Evolutionary conservation across 208 protist species (phyloP).

Genomic region (Jaenimonas drosophilae): DNA sequence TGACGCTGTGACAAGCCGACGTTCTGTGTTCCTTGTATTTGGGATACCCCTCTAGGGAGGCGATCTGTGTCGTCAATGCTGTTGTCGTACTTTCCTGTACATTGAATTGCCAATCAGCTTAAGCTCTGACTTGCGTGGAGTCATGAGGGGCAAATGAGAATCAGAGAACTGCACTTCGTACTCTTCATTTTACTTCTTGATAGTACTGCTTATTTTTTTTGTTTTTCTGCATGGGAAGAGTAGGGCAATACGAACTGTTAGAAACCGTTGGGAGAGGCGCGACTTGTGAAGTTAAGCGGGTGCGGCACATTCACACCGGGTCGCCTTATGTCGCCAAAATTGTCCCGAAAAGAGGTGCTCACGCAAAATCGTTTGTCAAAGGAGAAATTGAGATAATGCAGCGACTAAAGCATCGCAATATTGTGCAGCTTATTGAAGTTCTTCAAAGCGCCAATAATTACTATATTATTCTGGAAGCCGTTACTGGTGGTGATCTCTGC

Average conservation of each 20-base stretch:
- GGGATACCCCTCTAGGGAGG: too few species aligned
- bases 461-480: slow-evolving; percentile 84
- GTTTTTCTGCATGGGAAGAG: slow-evolving; percentile 34
- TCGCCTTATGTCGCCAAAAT: slow-evolving; percentile 77
- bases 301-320: slow-evolving; percentile 53
- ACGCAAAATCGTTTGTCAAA: too few species aligned
- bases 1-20: slow-evolving; percentile 1
- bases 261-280: slow-evolving; percentile 65
- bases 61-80: too few species aligned
- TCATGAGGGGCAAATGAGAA: background rate
- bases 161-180: background rate
- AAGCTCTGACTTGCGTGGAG: too few species aligned
- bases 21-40: too few species aligned
- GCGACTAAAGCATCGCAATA: slow-evolving; percentile 67
- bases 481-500: slow-evolving; percentile 78
- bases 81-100: too few species aligned
- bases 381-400: slow-evolving; percentile 82
- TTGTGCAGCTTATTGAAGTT: slow-evolving; percentile 81
- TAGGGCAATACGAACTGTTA: slow-evolving; percentile 82
- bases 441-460: slow-evolving; percentile 77
- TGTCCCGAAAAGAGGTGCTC: too few species aligned
- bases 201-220: slow-evolving; percentile 4
- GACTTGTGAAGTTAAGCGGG: slow-evolving; percentile 79
- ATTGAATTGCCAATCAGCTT: too few species aligned
- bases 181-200: slow-evolving; percentile 1